Conservation (phyloP, 192 early-diverging fungal genomes). For the Glomus cerebriforme region DNA sequence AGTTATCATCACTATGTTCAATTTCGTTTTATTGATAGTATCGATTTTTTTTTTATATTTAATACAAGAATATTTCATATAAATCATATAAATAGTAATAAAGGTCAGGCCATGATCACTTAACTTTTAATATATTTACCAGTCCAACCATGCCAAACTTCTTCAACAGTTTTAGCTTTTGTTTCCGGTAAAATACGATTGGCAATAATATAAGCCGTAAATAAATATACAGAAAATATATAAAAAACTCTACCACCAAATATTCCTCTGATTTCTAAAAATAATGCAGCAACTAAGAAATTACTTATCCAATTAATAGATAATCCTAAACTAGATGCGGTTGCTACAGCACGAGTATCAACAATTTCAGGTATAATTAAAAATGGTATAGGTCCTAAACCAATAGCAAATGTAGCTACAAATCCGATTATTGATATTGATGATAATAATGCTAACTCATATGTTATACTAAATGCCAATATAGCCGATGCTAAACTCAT, state of each 20-base stretch:
- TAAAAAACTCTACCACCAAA: slow-evolving; percentile 66
- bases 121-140: neutral
- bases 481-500: slow-evolving; percentile 64
- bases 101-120: too few species aligned
- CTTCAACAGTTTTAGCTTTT: slow-evolving; percentile 61
- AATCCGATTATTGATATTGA: slow-evolving; percentile 70
- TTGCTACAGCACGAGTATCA: slow-evolving; percentile 66
- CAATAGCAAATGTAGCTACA: slow-evolving; percentile 79
- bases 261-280: slow-evolving; percentile 54
- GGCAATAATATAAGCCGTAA: slow-evolving; percentile 44
- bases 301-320: slow-evolving; percentile 67
- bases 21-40: too few species aligned
- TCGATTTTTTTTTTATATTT: too few species aligned
- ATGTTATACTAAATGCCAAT: slow-evolving; percentile 60
- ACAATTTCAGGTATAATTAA: slow-evolving; percentile 74
- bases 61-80: too few species aligned
- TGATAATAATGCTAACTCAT: slow-evolving; percentile 56
- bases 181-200: slow-evolving; percentile 70
- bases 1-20: too few species aligned
- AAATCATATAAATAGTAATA: too few species aligned
- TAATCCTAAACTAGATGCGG: slow-evolving; percentile 63
- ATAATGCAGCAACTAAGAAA: slow-evolving; percentile 66
- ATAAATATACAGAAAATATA: slow-evolving; percentile 55
- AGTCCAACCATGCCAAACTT: slow-evolving; percentile 46
- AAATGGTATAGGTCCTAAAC: slow-evolving; percentile 84